Conservation (phyloP, 352 stramenopile genomes). For the Globisporangium splendens region DNA sequence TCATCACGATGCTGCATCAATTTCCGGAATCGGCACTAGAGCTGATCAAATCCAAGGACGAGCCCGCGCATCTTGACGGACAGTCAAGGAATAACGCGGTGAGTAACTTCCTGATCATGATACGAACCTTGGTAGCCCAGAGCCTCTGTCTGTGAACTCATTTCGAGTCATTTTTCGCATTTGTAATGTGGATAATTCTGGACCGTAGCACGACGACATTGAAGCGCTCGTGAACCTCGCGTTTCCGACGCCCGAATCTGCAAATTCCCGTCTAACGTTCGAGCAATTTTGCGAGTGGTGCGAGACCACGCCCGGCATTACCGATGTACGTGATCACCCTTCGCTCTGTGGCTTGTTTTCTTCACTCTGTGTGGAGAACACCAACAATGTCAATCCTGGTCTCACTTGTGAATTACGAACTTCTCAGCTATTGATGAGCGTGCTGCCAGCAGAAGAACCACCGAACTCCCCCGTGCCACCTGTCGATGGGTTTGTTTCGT, state of each 20-base stretch:
- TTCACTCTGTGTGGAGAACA: too few relatives aligned
- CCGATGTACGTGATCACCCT: conserved; percentile 38
- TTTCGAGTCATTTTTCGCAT: not conserved
- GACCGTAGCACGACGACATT: conserved; percentile 52
- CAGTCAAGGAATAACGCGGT: conserved; percentile 14
- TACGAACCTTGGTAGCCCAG: not conserved
- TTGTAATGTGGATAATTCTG: not conserved
- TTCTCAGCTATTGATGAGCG: conserved; percentile 74
- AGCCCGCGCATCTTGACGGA: conserved; percentile 1
- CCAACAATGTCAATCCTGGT: not conserved
- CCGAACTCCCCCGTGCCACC: conserved; percentile 20
- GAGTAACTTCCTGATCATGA: not conserved
- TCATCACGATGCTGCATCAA: conserved; percentile 84
- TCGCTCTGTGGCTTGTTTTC: too few relatives aligned
- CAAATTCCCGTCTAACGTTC: conserved; percentile 73
- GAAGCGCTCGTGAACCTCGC: conserved; percentile 83
- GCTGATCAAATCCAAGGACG: conserved; percentile 45
- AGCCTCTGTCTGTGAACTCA: not conserved
- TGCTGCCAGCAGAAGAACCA: conserved; percentile 60
- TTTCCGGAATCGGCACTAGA: conserved; percentile 74
- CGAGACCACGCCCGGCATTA: conserved; percentile 70
- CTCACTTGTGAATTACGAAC: not conserved
- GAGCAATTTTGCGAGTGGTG: conserved; percentile 88
- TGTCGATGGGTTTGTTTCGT: conserved; percentile 27
- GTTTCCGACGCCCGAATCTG: conserved; percentile 36